Conservation (phyloP, 148 eudicot genomes). For the Cornus florida region DNA sequence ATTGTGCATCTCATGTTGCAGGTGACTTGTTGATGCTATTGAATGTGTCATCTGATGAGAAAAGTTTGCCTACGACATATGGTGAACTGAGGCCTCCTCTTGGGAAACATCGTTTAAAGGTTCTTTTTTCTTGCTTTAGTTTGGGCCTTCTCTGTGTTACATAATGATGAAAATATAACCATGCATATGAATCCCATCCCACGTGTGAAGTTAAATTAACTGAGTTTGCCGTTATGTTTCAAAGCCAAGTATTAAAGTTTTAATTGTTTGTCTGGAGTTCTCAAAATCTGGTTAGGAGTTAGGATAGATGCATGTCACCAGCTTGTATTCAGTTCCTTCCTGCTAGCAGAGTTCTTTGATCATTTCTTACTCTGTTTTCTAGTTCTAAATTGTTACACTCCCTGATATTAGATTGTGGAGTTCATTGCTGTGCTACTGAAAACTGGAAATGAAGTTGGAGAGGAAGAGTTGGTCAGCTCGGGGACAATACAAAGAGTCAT, state of each 20-base stretch:
- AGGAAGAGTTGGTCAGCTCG: constrained; percentile 78
- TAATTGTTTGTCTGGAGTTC: not conserved
- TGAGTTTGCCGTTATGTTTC: not conserved
- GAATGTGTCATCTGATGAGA: constrained; percentile 83
- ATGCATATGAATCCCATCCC: not conserved
- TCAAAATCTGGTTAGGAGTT: not conserved
- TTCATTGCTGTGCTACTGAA: constrained; percentile 87
- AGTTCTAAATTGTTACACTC: not conserved
- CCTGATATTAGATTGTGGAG: constrained; percentile 72
- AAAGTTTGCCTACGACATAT: constrained; percentile 83
- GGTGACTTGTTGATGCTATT: constrained; percentile 83
- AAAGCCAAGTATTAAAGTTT: not conserved
- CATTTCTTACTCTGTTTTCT: not conserved
- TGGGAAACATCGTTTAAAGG: constrained; percentile 96
- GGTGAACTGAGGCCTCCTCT: constrained; percentile 94
- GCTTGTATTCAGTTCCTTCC: not conserved
- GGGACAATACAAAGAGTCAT: constrained; percentile 75
- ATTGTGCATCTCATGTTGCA: constrained; percentile 24
- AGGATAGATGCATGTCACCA: not conserved
- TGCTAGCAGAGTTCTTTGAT: not conserved
- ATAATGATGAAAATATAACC: not conserved
- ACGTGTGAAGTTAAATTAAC: not conserved
- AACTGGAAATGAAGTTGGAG: constrained; percentile 82
- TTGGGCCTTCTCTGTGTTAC: not conserved
- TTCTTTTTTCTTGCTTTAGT: constrained; percentile 20